A percentile compares a stretch with the other conserved stretches of the same genome.
phyloP scores from a whole-genome alignment of 164 flowering plant species.

The Buxus sempervirens region DNA sequence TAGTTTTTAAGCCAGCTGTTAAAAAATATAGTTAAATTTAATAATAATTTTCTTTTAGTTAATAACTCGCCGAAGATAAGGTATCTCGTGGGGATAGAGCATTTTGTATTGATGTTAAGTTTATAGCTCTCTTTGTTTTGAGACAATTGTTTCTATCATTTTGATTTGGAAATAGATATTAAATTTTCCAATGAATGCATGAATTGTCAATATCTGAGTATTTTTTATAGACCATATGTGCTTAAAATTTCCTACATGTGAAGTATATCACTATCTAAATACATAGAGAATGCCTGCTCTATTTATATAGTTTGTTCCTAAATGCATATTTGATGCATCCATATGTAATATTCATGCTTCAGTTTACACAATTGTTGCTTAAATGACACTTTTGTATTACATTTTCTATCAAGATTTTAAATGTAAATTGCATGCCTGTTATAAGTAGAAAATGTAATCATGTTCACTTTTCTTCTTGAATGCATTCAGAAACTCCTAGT shows the following conservation, averaged over 20 bases:
- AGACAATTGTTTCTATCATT: neutral
- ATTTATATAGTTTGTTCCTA: neutral
- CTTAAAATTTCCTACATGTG: neutral
- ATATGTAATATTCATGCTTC: neutral
- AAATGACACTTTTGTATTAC: neutral
- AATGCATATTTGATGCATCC: neutral
- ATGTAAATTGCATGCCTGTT: neutral
- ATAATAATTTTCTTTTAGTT: too few species aligned
- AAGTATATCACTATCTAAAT: neutral
- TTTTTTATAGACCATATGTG: neutral
- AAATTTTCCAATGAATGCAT: neutral
- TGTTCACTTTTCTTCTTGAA: neutral
- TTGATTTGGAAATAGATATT: too few species aligned
- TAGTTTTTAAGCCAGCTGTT: too few species aligned
- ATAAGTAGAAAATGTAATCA: neutral
- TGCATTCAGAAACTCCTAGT: constrained; percentile 63
- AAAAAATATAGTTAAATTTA: too few species aligned
- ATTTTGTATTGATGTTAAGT: too few species aligned
- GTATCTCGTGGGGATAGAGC: too few species aligned
- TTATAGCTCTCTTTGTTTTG: neutral
- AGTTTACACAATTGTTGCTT: neutral
- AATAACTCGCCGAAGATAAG: too few species aligned
- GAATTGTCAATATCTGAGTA: neutral
- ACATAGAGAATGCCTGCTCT: neutral
- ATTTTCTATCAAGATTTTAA: too few species aligned